Conservation (phyloP, 495 filamentous ascomycete species). For the Aspergillus sclerotiicarbonarius region DNA sequence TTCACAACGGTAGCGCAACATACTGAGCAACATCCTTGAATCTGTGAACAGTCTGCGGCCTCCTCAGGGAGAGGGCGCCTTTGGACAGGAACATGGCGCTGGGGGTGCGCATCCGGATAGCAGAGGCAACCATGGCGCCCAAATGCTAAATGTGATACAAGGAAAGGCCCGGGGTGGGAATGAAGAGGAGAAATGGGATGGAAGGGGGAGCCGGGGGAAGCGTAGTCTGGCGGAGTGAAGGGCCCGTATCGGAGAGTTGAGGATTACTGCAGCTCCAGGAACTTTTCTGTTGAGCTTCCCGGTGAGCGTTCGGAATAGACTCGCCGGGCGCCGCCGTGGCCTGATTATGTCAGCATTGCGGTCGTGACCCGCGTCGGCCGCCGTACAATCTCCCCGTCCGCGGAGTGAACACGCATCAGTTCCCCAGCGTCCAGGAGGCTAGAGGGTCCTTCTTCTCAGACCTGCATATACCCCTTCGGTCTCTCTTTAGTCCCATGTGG, state of each 20-base stretch:
- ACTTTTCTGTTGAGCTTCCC: slow-evolving; percentile 50
- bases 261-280: slow-evolving; percentile 26
- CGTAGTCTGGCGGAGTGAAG: slow-evolving; percentile 32
- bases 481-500: slow-evolving; percentile 37
- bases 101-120: slow-evolving; percentile 48
- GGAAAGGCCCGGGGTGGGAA: slow-evolving; percentile 31
- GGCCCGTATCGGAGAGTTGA: slow-evolving; percentile 24
- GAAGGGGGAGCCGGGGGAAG: slow-evolving; percentile 28
- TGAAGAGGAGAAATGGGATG: slow-evolving; percentile 20
- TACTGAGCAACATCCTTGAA: slow-evolving; percentile 46
- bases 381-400: slow-evolving; percentile 18
- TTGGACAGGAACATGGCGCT: slow-evolving; percentile 45
- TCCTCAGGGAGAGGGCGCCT: slow-evolving; percentile 43
- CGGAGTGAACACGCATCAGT: slow-evolving; percentile 29
- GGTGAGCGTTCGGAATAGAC: slow-evolving; percentile 34
- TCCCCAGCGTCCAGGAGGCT: slow-evolving; percentile 7
- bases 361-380: slow-evolving; percentile 8
- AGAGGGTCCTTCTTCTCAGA: background rate
- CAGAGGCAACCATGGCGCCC: slow-evolving; percentile 46
- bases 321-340: slow-evolving; percentile 27
- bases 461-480: slow-evolving; percentile 10
- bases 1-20: slow-evolving; percentile 5
- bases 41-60: slow-evolving; percentile 44
- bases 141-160: slow-evolving; percentile 31
- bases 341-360: slow-evolving; percentile 24